Evolutionary conservation across 805 yeast species (phyloP).

Genomic region (Sugiyamaella mastotermitis): DNA sequence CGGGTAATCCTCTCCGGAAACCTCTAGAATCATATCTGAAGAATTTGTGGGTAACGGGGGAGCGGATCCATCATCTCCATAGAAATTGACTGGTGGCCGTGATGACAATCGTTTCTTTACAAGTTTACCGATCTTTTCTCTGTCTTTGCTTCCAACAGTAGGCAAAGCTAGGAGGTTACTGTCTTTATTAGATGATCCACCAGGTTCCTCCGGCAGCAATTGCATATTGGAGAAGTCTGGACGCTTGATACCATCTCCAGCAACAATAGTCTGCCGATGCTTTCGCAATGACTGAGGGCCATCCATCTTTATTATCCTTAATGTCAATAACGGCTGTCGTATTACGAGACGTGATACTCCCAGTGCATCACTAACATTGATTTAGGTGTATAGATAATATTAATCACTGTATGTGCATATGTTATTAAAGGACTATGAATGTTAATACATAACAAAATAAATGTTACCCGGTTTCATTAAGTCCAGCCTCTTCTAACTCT

Average conservation of each 20-base stretch:
- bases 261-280: conserved; percentile 23
- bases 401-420: too few relatives aligned
- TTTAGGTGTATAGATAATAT: too few relatives aligned
- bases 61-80: conserved; percentile 72
- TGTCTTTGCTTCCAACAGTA: conserved; percentile 21
- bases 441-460: too few relatives aligned
- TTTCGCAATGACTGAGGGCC: conserved; percentile 23
- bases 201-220: conserved; percentile 7
- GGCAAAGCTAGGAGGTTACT: conserved; percentile 14
- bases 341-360: too few relatives aligned
- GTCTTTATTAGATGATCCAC: conserved; percentile 4
- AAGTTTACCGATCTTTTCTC: conserved; percentile 22
- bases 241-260: conserved; percentile 13
- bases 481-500: too few relatives aligned
- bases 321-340: too few relatives aligned
- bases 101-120: conserved; percentile 25
- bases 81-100: conserved; percentile 42
- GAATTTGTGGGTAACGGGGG: conserved; percentile 81
- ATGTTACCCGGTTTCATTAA: too few relatives aligned
- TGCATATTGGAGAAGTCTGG: conserved; percentile 9
- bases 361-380: too few relatives aligned
- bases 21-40: conserved; percentile 42
- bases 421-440: too few relatives aligned
- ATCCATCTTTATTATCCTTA: too few relatives aligned
- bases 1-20: conserved; percentile 7